These are phyloP conservation scores for Zoysia matrella DNA, from an alignment of 202 grass and related monocot genomes.

Conservation along the genomic window DNA sequence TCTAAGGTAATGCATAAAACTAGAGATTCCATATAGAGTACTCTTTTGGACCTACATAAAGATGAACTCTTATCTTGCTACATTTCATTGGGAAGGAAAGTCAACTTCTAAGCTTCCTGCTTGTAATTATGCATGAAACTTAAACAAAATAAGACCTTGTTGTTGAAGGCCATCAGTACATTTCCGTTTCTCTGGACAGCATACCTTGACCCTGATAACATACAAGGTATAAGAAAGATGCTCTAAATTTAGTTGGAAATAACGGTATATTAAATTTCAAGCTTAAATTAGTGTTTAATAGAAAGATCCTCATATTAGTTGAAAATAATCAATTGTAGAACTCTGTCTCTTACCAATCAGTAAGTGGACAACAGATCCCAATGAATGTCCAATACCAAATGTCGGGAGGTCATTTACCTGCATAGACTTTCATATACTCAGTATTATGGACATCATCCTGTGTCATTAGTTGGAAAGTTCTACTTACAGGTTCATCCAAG, in stretches of 20 bases:
- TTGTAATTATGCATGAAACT: constrained; percentile 13
- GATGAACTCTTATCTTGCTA: constrained; percentile 1
- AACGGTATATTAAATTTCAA: background rate
- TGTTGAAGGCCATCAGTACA: constrained; percentile 93
- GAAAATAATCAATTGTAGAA: constrained; percentile 13
- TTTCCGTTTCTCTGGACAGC: constrained; percentile 89
- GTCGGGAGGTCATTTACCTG: constrained; percentile 88
- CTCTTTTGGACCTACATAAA: background rate
- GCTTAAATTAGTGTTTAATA: constrained; percentile 5
- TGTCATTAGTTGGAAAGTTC: constrained; percentile 5
- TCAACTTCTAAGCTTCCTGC: background rate
- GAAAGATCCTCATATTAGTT: constrained; percentile 1
- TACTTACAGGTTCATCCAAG: constrained; percentile 79
- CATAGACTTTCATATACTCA: constrained; percentile 32
- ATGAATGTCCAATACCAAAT: constrained; percentile 93
- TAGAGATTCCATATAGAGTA: constrained; percentile 3
- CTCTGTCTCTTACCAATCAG: constrained; percentile 65
- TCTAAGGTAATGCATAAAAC: background rate
- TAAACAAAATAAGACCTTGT: constrained; percentile 65
- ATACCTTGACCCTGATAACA: constrained; percentile 86
- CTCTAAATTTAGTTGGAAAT: constrained; percentile 22
- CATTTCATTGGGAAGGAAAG: constrained; percentile 6
- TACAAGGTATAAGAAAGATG: constrained; percentile 16
- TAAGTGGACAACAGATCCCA: constrained; percentile 91
- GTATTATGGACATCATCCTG: constrained; percentile 13